Conservation (phyloP, 768 basidiomycete genomes). For the Naganishia friedmannii region DNA sequence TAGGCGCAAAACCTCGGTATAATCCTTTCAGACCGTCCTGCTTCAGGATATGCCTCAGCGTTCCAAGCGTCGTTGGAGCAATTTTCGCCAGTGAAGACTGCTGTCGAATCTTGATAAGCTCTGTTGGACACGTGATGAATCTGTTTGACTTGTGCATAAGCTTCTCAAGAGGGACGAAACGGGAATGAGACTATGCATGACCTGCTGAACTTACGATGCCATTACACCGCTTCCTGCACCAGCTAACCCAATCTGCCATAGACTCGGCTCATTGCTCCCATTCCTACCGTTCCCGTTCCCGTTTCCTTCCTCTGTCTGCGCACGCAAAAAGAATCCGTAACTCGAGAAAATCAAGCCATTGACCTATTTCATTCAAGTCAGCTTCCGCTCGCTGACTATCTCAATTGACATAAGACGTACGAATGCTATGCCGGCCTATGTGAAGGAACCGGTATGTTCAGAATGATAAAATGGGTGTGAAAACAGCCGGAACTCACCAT, state of each 20-base stretch:
- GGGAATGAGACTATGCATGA: not conserved
- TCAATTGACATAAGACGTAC: too few relatives aligned
- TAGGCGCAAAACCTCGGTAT: conserved; percentile 72
- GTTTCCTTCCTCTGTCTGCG: conserved; percentile 55
- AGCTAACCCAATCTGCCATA: conserved; percentile 71
- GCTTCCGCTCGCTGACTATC: not conserved
- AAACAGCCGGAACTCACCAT: conserved; percentile 58
- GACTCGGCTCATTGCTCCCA: conserved; percentile 59
- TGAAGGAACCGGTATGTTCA: not conserved
- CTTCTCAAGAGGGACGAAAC: not conserved
- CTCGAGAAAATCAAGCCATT: conserved; percentile 84
- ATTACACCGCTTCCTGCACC: conserved; percentile 76
- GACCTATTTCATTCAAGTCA: conserved; percentile 35
- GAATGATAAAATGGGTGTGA: not conserved
- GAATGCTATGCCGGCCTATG: conserved; percentile 50
- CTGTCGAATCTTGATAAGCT: conserved; percentile 68
- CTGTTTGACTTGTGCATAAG: conserved; percentile 52
- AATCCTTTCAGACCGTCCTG: conserved; percentile 64
- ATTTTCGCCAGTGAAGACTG: conserved; percentile 48
- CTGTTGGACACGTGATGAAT: conserved; percentile 74
- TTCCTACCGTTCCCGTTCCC: conserved; percentile 25
- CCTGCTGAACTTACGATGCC: conserved; percentile 64
- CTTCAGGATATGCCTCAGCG: conserved; percentile 62
- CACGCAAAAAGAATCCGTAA: conserved; percentile 72
- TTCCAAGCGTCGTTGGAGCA: conserved; percentile 54